These are phyloP conservation scores for Hemileccinum rubropunctum DNA, from an alignment of 768 basidiomycete genomes.

Conservation along the genomic window DNA sequence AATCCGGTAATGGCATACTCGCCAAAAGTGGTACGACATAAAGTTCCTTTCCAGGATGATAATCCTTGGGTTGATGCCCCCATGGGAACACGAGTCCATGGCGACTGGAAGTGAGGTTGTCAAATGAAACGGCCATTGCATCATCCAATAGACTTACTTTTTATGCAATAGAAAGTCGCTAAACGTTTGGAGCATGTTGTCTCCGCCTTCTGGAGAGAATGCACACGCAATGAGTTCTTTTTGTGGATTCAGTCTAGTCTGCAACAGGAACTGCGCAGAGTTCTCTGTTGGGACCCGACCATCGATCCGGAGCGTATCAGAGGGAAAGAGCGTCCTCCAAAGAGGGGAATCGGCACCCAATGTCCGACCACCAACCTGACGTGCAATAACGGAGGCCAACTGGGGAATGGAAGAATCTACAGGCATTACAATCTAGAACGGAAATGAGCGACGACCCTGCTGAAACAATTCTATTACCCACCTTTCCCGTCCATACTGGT, in stretches of 20 bases:
- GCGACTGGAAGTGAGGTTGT: constrained; percentile 48
- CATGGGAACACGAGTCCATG: constrained; percentile 87
- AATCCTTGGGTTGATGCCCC: constrained; percentile 71
- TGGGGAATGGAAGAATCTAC: constrained; percentile 68
- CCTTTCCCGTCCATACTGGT: constrained; percentile 74
- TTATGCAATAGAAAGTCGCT: constrained; percentile 69
- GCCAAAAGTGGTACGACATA: constrained; percentile 80
- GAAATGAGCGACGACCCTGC: constrained; percentile 11
- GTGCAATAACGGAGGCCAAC: constrained; percentile 63
- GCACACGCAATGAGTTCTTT: constrained; percentile 81
- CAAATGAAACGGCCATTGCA: constrained; percentile 9
- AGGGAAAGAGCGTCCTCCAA: constrained; percentile 78
- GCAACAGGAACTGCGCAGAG: constrained; percentile 75
- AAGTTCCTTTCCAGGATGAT: constrained; percentile 78
- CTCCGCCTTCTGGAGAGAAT: constrained; percentile 54
- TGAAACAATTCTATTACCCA: constrained; percentile 32
- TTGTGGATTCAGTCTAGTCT: constrained; percentile 69
- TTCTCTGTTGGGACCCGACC: constrained; percentile 79
- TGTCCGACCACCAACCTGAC: constrained; percentile 75
- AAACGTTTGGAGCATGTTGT: constrained; percentile 53
- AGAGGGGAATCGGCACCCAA: constrained; percentile 55
- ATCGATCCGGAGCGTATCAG: constrained; percentile 68
- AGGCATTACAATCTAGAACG: constrained; percentile 71
- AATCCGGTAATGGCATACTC: constrained; percentile 73
- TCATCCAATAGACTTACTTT: constrained; percentile 47